These are phyloP conservation scores for Neonectria punicea DNA, from an alignment of 2,329 filamentous ascomycete species.

Conservation along the genomic window DNA sequence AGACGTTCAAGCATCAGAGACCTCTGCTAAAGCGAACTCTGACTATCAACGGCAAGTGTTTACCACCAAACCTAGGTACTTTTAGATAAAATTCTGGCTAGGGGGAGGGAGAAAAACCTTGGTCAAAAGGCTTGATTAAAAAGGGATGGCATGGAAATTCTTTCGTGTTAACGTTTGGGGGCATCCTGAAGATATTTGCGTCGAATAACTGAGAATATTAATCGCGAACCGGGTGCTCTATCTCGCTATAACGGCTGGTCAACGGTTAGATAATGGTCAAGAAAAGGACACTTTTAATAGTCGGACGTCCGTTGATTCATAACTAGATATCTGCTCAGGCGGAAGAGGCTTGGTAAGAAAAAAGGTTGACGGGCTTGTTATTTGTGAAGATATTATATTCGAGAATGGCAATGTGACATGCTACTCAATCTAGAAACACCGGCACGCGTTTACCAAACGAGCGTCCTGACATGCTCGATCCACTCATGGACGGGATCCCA, in stretches of 20 bases:
- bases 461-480: conserved; percentile 8
- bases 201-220: no score
- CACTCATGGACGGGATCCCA: conserved; percentile 17
- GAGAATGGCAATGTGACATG: neutral
- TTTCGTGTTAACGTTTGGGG: no score
- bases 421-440: no score
- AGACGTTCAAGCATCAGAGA: neutral
- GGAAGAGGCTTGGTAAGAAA: no score
- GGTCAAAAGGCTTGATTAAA: neutral
- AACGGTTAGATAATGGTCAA: no score
- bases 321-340: no score
- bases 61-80: neutral
- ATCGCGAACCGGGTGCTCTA: no score
- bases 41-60: neutral
- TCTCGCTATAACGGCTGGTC: no score
- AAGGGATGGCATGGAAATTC: no score
- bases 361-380: neutral
- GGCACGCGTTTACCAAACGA: neutral
- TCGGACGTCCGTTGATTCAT: no score
- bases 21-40: neutral
- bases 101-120: neutral
- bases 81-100: neutral
- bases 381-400: neutral
- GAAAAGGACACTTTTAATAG: no score
- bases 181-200: no score